Evolutionary conservation across 2,329 filamentous ascomycete species (phyloP).

Genomic region (Talaromyces islandicus): DNA sequence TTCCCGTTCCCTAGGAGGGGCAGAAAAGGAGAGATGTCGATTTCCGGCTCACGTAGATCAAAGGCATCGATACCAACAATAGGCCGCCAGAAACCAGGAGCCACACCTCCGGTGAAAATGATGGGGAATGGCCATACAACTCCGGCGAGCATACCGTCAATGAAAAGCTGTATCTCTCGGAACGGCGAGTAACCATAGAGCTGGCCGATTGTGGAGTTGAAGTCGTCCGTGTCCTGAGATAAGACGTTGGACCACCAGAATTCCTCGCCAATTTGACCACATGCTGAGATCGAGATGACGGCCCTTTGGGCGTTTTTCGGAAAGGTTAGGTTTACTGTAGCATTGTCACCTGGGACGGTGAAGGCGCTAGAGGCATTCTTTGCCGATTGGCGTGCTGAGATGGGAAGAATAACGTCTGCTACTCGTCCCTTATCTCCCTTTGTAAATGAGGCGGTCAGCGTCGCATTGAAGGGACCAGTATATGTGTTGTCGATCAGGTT

Average conservation of each 20-base stretch:
- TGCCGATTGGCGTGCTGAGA: slow-evolving; percentile 32
- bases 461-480: slow-evolving; percentile 68
- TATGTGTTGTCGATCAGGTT: slow-evolving; percentile 67
- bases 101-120: slow-evolving; percentile 75
- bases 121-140: slow-evolving; percentile 77
- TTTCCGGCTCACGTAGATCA: slow-evolving; percentile 71
- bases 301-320: slow-evolving; percentile 63
- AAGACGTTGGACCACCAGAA: slow-evolving; percentile 82
- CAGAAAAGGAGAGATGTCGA: slow-evolving; percentile 74
- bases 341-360: slow-evolving; percentile 57
- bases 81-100: slow-evolving; percentile 70
- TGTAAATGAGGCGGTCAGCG: slow-evolving; percentile 68
- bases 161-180: slow-evolving; percentile 69
- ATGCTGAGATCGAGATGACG: slow-evolving; percentile 69
- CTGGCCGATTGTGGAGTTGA: slow-evolving; percentile 50
- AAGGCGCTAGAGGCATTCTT: slow-evolving; percentile 59
- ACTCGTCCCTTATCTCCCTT: slow-evolving; percentile 33
- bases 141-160: slow-evolving; percentile 67
- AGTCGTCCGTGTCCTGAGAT: slow-evolving; percentile 54
- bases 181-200: slow-evolving; percentile 67
- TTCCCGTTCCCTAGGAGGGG: slow-evolving; percentile 61
- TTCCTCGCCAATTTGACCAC: slow-evolving; percentile 69
- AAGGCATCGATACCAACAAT: slow-evolving; percentile 74
- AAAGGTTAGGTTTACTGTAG: slow-evolving; percentile 55
- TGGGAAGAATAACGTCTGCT: slow-evolving; percentile 63